A percentile compares a stretch with the other conserved stretches of the same genome.
Evolutionary conservation across 306 rosid species (phyloP).

Genomic region (Luffa aegyptiaca): DNA sequence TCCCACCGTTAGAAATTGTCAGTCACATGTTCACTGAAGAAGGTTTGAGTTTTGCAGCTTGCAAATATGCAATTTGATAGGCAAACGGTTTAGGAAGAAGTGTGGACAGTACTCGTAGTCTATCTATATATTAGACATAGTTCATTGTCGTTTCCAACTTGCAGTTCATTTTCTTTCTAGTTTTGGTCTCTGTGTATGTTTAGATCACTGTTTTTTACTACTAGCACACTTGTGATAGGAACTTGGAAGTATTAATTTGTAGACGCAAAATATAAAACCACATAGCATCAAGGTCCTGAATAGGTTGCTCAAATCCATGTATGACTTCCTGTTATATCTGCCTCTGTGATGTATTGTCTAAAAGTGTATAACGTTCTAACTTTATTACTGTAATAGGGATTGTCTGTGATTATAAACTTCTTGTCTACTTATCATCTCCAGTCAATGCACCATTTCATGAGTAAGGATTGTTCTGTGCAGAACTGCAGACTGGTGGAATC

Average conservation of each 20-base stretch:
- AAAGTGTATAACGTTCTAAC: not conserved
- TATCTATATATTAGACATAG: not conserved
- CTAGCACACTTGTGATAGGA: not conserved
- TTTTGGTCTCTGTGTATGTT: not conserved
- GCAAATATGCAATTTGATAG: not conserved
- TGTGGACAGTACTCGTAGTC: not conserved
- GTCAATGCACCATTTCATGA: not conserved
- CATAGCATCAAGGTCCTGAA: not conserved
- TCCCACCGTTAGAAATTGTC: not conserved
- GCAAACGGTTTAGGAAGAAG: not conserved
- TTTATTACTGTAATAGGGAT: not conserved
- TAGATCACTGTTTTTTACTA: not conserved
- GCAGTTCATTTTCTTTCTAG: not conserved
- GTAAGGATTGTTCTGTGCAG: not conserved
- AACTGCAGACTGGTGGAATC: not conserved
- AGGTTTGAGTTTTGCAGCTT: not conserved
- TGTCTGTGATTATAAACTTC: not conserved
- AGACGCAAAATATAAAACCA: not conserved
- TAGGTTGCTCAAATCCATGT: not conserved
- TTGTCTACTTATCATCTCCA: not conserved
- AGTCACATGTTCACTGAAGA: not conserved
- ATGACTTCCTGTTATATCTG: not conserved
- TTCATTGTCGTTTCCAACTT: not conserved
- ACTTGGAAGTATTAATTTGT: not conserved
- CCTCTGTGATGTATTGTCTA: not conserved